Base-by-base conservation (phyloP, 345 rosid species). In the Excoecaria cochinchinensis region DNA sequence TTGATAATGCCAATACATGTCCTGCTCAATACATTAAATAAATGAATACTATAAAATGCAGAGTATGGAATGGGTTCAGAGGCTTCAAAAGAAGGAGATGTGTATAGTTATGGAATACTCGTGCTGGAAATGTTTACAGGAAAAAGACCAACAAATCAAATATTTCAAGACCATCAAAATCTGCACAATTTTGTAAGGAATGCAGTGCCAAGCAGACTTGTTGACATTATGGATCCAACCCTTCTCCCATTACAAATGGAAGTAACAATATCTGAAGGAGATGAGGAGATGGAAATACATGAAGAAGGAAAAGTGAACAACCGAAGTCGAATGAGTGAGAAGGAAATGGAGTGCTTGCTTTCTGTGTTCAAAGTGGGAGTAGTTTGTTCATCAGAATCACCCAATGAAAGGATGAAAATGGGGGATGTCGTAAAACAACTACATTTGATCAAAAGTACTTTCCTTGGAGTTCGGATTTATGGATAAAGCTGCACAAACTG, bases 91-190 rank as follows among this genome's bases (percentile, higher is more conserved):
- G 31, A 38, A 0, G 76, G 69, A 17, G 76, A 74, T 74, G 70
- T 64, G 15, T 74, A 74, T 10, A 74, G 77, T 47, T 74, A 38
- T 21, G 77, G 70, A 12, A 64, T 74, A 21, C 63, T 74, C 9
- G 9, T 74, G 16, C 7, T 64, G 16, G 77, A 74, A 22, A 63
- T 74, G 70, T 63, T 74, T 38, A 6, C 70, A 36, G 77, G 77
- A 19, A 74, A 50, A 39, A 52, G 71, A 21, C 77, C 77, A 8
- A 64, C 70, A 0, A 62, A 74, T 22, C 13, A 52, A 6, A 64
- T 52, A 39, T 74, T 74, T 21, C 19, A 64, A 51, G 57, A n/a
- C 6, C 38, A 60, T 6, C 36, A 47, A 4, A 60, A 44, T 31
- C 59, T 73, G 6, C 59, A 61, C 15, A 38, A 73, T 17, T 73